These are phyloP conservation scores for Tripidium arundinaceum DNA, from an alignment of 202 grass and related monocot genomes.

Conservation along the genomic window DNA sequence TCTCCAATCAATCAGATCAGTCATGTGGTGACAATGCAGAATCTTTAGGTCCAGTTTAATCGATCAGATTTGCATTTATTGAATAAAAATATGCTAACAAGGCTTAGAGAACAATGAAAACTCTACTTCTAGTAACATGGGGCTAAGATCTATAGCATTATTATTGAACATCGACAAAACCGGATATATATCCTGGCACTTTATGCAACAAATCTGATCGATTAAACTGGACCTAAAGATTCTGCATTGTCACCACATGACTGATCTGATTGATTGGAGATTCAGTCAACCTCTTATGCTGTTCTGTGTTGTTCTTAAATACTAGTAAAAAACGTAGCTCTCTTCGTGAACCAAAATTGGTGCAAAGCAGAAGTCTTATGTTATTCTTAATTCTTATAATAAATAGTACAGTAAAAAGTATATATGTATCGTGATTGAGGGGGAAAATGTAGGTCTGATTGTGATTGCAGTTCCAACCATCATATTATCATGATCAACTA, in stretches of 20 bases:
- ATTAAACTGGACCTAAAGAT: background rate
- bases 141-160: background rate
- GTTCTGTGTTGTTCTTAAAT: background rate
- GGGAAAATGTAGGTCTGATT: background rate
- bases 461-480: background rate
- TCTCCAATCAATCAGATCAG: background rate
- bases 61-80: background rate
- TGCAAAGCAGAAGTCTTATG: background rate
- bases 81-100: background rate
- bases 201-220: background rate
- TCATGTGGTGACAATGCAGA: background rate
- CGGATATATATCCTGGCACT: background rate
- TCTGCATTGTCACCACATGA: background rate
- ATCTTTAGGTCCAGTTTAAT: slow-evolving; percentile 3
- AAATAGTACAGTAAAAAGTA: background rate
- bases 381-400: background rate
- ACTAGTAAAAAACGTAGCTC: background rate
- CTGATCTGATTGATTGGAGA: background rate
- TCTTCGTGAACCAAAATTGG: background rate
- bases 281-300: background rate
- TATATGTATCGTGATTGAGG: too few relatives aligned
- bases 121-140: background rate
- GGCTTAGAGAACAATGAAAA: background rate
- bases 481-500: background rate
- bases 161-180: background rate